Evolutionary conservation across 2,329 filamentous ascomycete genomes (phyloP), one percentile per base, ranked within the genome.

Genomic region (Coniella lustricola): DNA sequence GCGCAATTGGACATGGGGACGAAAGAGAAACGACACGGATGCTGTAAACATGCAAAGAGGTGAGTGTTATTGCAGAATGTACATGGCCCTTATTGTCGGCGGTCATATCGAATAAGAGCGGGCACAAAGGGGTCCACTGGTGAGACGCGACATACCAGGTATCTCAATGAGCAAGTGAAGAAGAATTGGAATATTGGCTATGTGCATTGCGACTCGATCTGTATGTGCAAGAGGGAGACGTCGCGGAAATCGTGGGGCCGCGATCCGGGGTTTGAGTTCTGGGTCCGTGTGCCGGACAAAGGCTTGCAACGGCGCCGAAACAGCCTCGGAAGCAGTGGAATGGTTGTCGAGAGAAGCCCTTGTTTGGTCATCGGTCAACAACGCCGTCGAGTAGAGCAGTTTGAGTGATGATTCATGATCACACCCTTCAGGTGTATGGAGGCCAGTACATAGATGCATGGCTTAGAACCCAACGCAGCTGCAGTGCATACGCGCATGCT

Each of bases 1-100:
- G 4, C 41, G 48, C 9, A 77, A 63, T 51, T 78, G 74, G 7
- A 59, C 58, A 17, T 63, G 56, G 2, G 73, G 72, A 1, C 48
- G 50, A 34, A 70, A 56, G 47, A 74, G 65, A 60, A 77, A 77
- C n/a, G 68, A 67, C 5, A 69, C 53, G 13, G 70, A 69, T 3
- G 73, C 73, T 3, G 59, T n/a, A 32, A n/a, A 3, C 3, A 3
- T 35, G 16, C 25, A 29, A 29, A 3, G 10, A 4, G 10, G 3
- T 7, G 7, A 14, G 38, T n/a, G 20, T 25, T 31, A 25, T 14
- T 29, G 14, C 14, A 2, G 25, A 29, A 29, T 29, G 22, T 10
- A 16, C 10, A 17, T 18, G 18, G 16, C 10, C n/a, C 10, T 21
- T n/a, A 13, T 29, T 33, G 12, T 32, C 10, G 14, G 29, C 34